phyloP scores from a whole-genome alignment of 225 moss, liverwort and hornwort species.

The Pseudoscleropodium purum region DNA sequence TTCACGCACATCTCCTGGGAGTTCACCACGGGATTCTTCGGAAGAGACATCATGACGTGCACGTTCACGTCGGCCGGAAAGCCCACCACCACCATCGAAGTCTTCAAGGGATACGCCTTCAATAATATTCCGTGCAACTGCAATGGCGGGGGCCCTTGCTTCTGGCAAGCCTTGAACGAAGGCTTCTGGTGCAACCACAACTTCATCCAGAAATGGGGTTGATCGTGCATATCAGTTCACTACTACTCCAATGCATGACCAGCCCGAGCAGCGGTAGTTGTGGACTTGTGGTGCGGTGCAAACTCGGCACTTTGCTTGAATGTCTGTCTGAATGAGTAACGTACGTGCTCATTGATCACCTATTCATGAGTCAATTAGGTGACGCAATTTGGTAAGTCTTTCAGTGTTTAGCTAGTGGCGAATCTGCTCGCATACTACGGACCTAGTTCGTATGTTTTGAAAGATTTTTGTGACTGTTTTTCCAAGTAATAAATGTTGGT shows the following conservation, averaged over 20 bases:
- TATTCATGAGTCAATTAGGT: neutral
- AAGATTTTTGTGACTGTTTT: neutral
- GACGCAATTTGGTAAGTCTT: too few species aligned
- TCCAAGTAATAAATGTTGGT: neutral
- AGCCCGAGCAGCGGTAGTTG: too few species aligned
- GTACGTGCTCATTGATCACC: neutral
- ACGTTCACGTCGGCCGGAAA: neutral
- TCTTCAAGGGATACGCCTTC: neutral
- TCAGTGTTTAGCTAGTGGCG: neutral
- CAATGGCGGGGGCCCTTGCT: neutral
- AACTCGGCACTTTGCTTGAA: too few species aligned
- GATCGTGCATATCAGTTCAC: neutral
- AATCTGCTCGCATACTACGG: neutral
- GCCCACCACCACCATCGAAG: conserved; percentile 23
- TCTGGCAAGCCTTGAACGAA: conserved; percentile 22
- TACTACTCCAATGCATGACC: neutral
- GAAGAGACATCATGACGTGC: conserved; percentile 3
- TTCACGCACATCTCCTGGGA: neutral
- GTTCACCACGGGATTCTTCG: neutral
- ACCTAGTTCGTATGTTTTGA: too few species aligned
- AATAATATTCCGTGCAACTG: neutral
- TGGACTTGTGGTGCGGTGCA: too few species aligned
- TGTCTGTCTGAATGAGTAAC: neutral
- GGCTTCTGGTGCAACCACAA: conserved; percentile 28
- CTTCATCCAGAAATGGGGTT: conserved; percentile 1